Evolutionary conservation across 257 asterid species (phyloP), one percentile per base, ranked within the genome.

Genomic region (Nicotiana benthamiana): DNA sequence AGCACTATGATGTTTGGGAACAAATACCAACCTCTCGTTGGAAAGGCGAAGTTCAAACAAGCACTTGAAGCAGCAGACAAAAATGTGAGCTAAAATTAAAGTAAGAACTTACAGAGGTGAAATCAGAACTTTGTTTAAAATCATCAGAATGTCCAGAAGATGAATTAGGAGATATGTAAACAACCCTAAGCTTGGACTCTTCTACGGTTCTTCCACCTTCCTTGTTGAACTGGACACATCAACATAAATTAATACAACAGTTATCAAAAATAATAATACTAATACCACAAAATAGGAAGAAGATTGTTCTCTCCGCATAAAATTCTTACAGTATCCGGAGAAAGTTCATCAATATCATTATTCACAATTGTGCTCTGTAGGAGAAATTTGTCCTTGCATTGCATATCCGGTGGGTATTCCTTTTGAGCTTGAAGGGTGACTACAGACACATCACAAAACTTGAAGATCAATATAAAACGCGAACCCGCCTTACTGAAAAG

Each of bases 391-490:
- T 94, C 98, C 86, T 81, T 91, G 83, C 94, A 91, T 77, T 91
- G 97, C 98, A 92, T 91, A 46, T 88, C 93, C 2, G 89, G 90
- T 52, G 98, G 97, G 74, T 82, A 88, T 82, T 94, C 97, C 81
- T 86, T 80, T 81, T 88, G 97, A 82, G 94, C 95, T 90, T 94
- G 98, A 79, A 90, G 94, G 81, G 97, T 92, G 60, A 94, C 98
- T 94, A 80, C 57, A 85, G 34, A 80, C 24, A 74, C 78, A 85
- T 65, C 16, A 82, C 9, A 80, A 8, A 77, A 82, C 18, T 54
- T 24, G 43, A 11, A 24, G 16, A 52, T 72, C 28, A 72, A 24
- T 46, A 46, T 72, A 13, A 46, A 46, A 46, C 8, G 59, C 40
- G 60, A 46, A 24, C 12, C 1, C 9, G 0, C 34, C 36, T 8